A percentile compares a stretch with the other conserved stretches of the same genome.
phyloP scores from a whole-genome alignment of 345 rosid species.

The Eucalyptus marginata region DNA sequence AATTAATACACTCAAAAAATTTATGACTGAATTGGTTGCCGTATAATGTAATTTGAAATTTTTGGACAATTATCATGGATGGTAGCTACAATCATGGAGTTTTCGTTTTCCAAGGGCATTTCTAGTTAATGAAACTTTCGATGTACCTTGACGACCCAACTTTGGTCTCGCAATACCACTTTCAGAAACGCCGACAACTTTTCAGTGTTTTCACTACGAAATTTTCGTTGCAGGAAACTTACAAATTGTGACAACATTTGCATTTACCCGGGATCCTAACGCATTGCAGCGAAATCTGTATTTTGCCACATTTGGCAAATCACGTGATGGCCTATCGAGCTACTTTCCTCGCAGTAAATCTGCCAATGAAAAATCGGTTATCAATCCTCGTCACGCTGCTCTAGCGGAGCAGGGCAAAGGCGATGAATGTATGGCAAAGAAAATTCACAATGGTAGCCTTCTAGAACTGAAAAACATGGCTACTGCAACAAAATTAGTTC shows the following conservation, averaged over 20 bases:
- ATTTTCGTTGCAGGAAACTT: background rate
- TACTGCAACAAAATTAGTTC: background rate
- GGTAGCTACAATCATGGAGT: background rate
- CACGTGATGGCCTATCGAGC: background rate
- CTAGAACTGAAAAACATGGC: too few relatives aligned
- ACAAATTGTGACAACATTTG: background rate
- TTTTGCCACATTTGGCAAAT: too few relatives aligned
- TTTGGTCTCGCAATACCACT: background rate
- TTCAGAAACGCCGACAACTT: background rate
- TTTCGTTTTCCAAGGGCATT: background rate
- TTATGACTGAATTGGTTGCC: accelerated
- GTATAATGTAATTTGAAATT: accelerated
- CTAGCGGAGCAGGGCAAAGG: background rate
- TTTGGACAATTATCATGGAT: background rate
- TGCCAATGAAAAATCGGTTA: background rate
- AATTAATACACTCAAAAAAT: background rate
- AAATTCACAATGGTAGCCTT: background rate
- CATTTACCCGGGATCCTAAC: background rate
- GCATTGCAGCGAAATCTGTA: too few relatives aligned
- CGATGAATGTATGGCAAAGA: background rate
- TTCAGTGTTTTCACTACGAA: too few relatives aligned
- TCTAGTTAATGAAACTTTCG: background rate
- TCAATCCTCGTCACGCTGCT: background rate
- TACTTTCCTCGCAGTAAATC: background rate
- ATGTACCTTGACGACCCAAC: background rate